Conservation (phyloP, 2,329 filamentous ascomycete species). For the Sporothrix humicola region DNA sequence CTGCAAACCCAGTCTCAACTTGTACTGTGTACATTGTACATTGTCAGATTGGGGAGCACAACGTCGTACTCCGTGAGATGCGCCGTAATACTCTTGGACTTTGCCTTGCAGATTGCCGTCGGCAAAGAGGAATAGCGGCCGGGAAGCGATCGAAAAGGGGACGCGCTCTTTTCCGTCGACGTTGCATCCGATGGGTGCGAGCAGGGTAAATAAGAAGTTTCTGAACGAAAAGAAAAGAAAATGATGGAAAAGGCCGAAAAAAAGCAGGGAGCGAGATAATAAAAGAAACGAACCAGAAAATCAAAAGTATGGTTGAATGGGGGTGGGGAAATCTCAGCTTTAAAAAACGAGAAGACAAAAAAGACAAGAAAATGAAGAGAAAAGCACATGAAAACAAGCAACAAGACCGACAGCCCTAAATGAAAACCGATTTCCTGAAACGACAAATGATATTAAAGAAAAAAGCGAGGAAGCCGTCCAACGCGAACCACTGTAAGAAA, state of each 20-base stretch:
- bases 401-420: background rate
- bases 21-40: too few relatives aligned
- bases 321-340: background rate
- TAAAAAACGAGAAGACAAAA: background rate
- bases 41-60: too few relatives aligned
- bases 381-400: background rate
- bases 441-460: background rate
- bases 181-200: constrained; percentile 8
- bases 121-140: background rate
- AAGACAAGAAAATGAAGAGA: background rate
- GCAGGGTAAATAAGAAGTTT: background rate
- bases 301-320: background rate
- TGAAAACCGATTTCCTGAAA: background rate
- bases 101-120: constrained; percentile 15
- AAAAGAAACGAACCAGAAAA: constrained; percentile 16
- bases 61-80: too few relatives aligned
- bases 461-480: too few relatives aligned
- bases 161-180: background rate
- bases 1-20: background rate
- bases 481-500: background rate
- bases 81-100: background rate
- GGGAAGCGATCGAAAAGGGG: background rate
- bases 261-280: too few relatives aligned
- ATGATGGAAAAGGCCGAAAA: background rate
- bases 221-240: background rate